These are phyloP conservation scores for Tetragonia tetragonoides DNA, from an alignment of 148 eudicot genomes.

Conservation along the genomic window DNA sequence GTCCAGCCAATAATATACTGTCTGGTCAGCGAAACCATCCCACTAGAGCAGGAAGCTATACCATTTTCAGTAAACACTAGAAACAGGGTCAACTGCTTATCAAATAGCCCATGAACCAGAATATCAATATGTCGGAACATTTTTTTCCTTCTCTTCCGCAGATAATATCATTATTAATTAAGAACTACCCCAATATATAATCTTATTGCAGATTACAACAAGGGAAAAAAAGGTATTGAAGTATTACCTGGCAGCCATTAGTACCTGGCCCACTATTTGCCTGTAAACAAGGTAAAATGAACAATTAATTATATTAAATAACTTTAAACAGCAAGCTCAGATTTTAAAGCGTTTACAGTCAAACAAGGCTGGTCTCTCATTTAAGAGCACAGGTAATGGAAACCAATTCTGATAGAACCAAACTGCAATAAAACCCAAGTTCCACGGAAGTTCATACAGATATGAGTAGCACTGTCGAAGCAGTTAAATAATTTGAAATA, in stretches of 20 bases:
- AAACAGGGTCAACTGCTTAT: not conserved
- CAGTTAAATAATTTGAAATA: too few species aligned
- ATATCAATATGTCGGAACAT: not conserved
- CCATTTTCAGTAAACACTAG: not conserved
- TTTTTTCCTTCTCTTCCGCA: not conserved
- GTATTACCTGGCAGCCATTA: constrained; percentile 84
- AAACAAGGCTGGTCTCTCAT: not conserved
- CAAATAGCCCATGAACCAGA: not conserved
- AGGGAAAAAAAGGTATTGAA: not conserved
- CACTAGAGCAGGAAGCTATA: not conserved
- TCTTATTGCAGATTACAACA: not conserved
- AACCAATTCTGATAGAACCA: not conserved
- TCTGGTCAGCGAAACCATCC: not conserved
- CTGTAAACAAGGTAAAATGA: constrained; percentile 41
- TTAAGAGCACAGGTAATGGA: not conserved
- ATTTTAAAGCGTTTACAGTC: not conserved
- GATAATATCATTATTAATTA: not conserved
- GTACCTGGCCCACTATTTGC: constrained; percentile 88
- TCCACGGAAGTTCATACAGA: not conserved
- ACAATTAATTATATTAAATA: not conserved
- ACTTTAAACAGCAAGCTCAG: not conserved
- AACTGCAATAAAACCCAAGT: not conserved
- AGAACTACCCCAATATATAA: not conserved
- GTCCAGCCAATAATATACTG: not conserved
- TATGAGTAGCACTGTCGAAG: not conserved